Evolutionary conservation across 805 yeast species (phyloP).

Genomic region (Spathaspora sp.): DNA sequence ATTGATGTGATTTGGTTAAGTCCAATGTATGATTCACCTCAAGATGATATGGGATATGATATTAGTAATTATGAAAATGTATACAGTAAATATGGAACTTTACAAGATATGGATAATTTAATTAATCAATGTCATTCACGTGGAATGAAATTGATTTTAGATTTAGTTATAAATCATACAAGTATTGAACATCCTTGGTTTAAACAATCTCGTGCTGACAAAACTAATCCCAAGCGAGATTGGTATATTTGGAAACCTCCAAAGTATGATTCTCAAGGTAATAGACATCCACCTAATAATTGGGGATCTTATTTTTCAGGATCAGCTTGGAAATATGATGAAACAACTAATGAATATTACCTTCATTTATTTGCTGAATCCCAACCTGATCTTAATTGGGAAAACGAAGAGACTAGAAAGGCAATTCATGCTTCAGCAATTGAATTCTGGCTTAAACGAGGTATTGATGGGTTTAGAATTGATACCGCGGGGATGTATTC

Average conservation of each 20-base stretch:
- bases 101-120: constrained; percentile 49
- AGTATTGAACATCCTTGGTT: constrained; percentile 57
- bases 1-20: constrained; percentile 54
- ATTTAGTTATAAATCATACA: constrained; percentile 58
- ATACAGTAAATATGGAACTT: constrained; percentile 50
- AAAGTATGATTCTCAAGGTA: constrained; percentile 43
- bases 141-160: constrained; percentile 50
- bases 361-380: constrained; percentile 48
- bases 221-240: constrained; percentile 52
- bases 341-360: constrained; percentile 51
- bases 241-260: constrained; percentile 60
- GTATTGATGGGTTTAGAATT: constrained; percentile 58
- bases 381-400: constrained; percentile 66
- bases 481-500: constrained; percentile 54
- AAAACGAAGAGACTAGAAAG: constrained; percentile 35
- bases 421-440: constrained; percentile 46
- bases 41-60: constrained; percentile 63
- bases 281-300: constrained; percentile 53
- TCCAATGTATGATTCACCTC: constrained; percentile 58
- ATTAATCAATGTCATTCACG: constrained; percentile 45
- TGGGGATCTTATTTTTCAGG: constrained; percentile 54
- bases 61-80: constrained; percentile 51
- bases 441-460: constrained; percentile 52
- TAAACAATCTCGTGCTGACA: constrained; percentile 49
- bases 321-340: constrained; percentile 57